Conservation (phyloP, 1,139 yeast species). For the Nakaseomyces delphensis region DNA sequence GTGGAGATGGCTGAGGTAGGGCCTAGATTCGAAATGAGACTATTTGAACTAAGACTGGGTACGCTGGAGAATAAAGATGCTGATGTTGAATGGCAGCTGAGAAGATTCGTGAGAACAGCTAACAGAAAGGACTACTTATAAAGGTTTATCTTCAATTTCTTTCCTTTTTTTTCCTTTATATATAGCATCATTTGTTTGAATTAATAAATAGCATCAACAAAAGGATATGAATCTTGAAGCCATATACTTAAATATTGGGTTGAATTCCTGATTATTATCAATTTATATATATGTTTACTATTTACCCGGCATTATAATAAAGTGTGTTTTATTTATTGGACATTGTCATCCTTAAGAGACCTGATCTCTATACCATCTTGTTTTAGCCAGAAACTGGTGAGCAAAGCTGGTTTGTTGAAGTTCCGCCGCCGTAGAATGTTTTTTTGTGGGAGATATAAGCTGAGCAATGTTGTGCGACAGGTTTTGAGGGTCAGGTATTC, state of each 20-base stretch:
- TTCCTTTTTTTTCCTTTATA: not conserved
- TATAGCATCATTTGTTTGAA: not conserved
- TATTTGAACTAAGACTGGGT: conserved; percentile 81
- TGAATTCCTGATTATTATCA: no score
- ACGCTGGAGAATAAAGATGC: conserved; percentile 93
- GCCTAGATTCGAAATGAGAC: conserved; percentile 95
- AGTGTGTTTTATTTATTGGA: no score
- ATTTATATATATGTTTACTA: no score
- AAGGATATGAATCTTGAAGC: not conserved
- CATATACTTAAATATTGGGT: not conserved
- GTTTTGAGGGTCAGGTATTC: not conserved
- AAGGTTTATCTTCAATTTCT: conserved; percentile 4
- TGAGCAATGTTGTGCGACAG: not conserved
- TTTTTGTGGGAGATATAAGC: not conserved
- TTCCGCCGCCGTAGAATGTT: no score
- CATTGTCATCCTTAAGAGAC: no score
- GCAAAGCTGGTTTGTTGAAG: no score
- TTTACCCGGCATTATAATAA: not conserved
- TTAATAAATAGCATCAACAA: not conserved
- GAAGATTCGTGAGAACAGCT: conserved; percentile 90
- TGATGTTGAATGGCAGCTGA: conserved; percentile 93
- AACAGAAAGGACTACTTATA: conserved; percentile 79
- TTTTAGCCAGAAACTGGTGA: no score
- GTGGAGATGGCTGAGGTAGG: conserved; percentile 96
- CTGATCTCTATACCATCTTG: conserved; percentile 1